Evolutionary conservation across 257 asterid species (phyloP), one percentile per base, ranked within the genome.

Genomic region (Agastache rugosa): DNA sequence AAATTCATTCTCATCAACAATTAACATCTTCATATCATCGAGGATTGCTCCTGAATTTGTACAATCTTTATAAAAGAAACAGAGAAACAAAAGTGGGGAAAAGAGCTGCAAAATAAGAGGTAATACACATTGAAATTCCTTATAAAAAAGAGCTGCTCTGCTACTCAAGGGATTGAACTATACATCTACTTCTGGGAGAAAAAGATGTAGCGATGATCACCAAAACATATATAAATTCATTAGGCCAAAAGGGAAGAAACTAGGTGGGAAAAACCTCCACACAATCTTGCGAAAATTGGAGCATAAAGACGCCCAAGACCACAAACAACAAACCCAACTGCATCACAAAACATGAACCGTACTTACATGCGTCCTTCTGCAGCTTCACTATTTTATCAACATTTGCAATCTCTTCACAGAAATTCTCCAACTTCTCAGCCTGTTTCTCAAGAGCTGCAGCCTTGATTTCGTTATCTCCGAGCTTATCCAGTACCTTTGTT

Each of bases 191-290:
- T 68, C 80, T 71, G 61, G 63, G 60, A 54, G 54, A 76, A 55
- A 67, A 29, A 44, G 63, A 75, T 70, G 27, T 42, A 70, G 34
- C 11, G n/a, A 63, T 73, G n/a, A 63, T 73, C 47, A 79, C 75
- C 45, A 39, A 42, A 78, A 51, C 78, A 79, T 61, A 37, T 60
- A 35, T 17, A 51, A 66, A 44, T 61, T 71, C 39, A 47, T n/a
- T 47, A 66, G 50, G 22, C 67, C 41, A 72, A 51, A 74, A 55
- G 31, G 8, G 69, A 54, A 23, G 39, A 66, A 79, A 67, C 87
- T 73, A 93, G 22, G 98, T 93, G 10, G 98, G 98, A 69, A 86
- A 91, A 81, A 85, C 75, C 82, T 73, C 87, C 8, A 61, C 77
- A 64, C 77, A 61, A 76, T 58, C 69, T 25, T 82, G 86, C 7